These are phyloP conservation scores for Tylopilus intermedius DNA, from an alignment of 768 basidiomycete species.

Conservation along the genomic window DNA sequence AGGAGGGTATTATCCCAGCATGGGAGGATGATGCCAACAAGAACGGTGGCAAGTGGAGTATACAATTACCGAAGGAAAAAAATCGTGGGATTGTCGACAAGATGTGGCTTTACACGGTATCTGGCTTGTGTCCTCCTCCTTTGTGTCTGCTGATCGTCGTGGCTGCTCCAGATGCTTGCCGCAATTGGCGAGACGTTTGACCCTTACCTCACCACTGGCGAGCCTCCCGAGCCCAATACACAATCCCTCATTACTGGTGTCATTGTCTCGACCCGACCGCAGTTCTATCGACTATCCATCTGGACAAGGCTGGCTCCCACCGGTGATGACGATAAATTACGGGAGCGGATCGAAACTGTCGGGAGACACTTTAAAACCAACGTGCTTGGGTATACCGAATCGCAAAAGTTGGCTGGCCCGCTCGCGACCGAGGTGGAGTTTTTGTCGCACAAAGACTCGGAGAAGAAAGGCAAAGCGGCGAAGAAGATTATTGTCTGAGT, in stretches of 20 bases:
- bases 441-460: constrained; percentile 89
- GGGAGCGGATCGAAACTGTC: constrained; percentile 77
- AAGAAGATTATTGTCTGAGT: constrained; percentile 72
- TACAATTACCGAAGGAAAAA: constrained; percentile 95
- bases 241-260: constrained; percentile 83
- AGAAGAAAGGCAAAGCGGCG: constrained; percentile 84
- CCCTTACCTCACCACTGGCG: constrained; percentile 60
- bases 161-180: constrained; percentile 82
- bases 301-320: constrained; percentile 89
- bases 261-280: constrained; percentile 89
- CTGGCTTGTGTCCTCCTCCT: constrained; percentile 8
- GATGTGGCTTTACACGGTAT: constrained; percentile 97
- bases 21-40: constrained; percentile 99
- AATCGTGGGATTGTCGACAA: constrained; percentile 78
- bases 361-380: constrained; percentile 88
- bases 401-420: constrained; percentile 74
- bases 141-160: constrained; percentile 1
- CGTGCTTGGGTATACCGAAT: constrained; percentile 77
- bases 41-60: constrained; percentile 97
- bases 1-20: constrained; percentile 95
- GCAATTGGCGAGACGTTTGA: constrained; percentile 99
- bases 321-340: constrained; percentile 51
- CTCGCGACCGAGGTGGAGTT: constrained; percentile 94
- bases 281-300: constrained; percentile 95
- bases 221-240: constrained; percentile 37